Percentiles rank a stretch among this genome's conserved stretches.
phyloP scores from a whole-genome alignment of 2,329 filamentous ascomycete genomes.

The Colletotrichum musae region DNA sequence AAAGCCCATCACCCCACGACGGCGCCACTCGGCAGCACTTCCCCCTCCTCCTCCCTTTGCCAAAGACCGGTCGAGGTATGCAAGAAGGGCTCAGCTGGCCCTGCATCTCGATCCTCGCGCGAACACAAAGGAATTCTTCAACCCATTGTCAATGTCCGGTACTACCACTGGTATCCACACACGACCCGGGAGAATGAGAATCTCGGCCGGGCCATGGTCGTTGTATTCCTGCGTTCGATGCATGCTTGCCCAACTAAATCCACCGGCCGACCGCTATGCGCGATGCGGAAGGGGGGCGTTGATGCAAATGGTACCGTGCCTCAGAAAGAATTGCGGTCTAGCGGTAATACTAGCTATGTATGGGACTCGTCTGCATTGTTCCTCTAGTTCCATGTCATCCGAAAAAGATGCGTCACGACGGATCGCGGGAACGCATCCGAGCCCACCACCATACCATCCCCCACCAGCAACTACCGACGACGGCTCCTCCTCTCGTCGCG shows the following conservation, averaged over 20 bases:
- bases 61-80: not conserved
- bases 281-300: too few species aligned
- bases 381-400: constrained; percentile 17
- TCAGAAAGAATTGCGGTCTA: too few species aligned
- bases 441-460: not conserved
- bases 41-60: not conserved
- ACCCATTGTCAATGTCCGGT: too few species aligned
- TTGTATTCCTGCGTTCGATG: too few species aligned
- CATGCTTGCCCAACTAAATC: too few species aligned
- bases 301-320: too few species aligned
- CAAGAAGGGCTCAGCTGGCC: constrained; percentile 2
- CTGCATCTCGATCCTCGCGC: constrained; percentile 16
- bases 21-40: constrained; percentile 27
- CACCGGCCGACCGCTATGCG: too few species aligned
- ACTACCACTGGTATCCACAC: too few species aligned
- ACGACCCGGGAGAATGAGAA: too few species aligned
- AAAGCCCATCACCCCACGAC: constrained; percentile 10
- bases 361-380: too few species aligned
- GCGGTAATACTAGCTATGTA: too few species aligned
- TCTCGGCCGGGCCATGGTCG: too few species aligned
- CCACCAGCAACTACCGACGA: constrained; percentile 28
- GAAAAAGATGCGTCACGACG: constrained; percentile 17
- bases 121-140: constrained; percentile 5
- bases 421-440: constrained; percentile 34
- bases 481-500: not conserved